A percentile compares a stretch with the other conserved stretches of the same genome.
These are phyloP conservation scores for Phytopythium chamaehyphon DNA, from an alignment of 352 stramenopile species.

Conservation along the genomic window DNA sequence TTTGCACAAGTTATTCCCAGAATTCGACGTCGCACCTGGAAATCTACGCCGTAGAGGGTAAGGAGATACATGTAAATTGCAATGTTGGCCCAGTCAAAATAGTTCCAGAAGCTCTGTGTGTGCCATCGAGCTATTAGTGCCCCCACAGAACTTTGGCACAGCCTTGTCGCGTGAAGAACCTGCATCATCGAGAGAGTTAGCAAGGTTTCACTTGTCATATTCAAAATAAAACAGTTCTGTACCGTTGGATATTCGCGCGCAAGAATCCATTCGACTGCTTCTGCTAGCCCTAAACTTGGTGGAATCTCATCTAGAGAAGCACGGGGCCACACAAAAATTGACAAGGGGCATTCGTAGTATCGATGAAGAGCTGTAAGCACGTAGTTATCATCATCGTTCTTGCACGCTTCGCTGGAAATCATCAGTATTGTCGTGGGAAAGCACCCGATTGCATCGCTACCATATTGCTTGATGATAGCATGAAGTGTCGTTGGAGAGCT, in stretches of 20 bases:
- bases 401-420: constrained; percentile 32
- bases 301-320: neutral
- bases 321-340: constrained; percentile 36
- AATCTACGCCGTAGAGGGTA: constrained; percentile 51
- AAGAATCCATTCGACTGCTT: constrained; percentile 45
- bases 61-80: constrained; percentile 46
- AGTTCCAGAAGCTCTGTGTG: constrained; percentile 65
- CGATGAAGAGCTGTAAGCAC: constrained; percentile 29
- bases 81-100: constrained; percentile 61
- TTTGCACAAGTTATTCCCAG: neutral
- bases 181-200: constrained; percentile 6
- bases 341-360: constrained; percentile 18
- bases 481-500: constrained; percentile 44
- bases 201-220: neutral
- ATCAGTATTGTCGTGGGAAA: constrained; percentile 58
- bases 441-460: constrained; percentile 32
- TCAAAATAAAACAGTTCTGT: neutral
- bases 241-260: constrained; percentile 51
- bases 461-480: constrained; percentile 49
- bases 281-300: constrained; percentile 17
- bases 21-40: constrained; percentile 30
- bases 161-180: constrained; percentile 35
- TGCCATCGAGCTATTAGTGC: constrained; percentile 47
- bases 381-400: constrained; percentile 25
- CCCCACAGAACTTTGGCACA: constrained; percentile 44